A percentile compares a stretch with the other conserved stretches of the same genome.
Conservation (phyloP, 306 rosid species). For the Leucaena leucocephala region DNA sequence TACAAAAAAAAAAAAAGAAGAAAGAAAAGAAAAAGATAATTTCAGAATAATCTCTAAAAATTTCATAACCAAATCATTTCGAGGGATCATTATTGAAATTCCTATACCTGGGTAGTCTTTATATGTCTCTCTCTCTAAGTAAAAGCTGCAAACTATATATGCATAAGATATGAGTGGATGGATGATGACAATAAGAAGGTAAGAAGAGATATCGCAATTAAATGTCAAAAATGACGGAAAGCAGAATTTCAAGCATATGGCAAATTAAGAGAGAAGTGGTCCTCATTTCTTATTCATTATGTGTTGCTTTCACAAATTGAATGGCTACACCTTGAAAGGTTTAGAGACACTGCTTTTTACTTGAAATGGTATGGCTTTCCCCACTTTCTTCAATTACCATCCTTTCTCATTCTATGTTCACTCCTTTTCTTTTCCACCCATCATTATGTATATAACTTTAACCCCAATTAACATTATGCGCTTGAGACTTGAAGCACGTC, state of each 20-base stretch:
- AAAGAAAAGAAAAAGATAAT: no score
- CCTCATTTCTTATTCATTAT: neutral
- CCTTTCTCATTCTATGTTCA: neutral
- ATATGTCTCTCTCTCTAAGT: no score
- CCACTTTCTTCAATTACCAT: neutral
- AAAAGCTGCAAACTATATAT: neutral
- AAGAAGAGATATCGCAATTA: neutral
- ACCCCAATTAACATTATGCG: neutral
- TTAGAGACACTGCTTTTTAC: neutral
- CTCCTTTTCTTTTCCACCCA: neutral
- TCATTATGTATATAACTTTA: neutral
- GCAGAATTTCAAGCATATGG: neutral
- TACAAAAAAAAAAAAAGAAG: no score
- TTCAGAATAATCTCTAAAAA: no score
- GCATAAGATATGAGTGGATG: neutral
- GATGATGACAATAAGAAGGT: neutral
- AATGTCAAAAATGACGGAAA: constrained; percentile 26
- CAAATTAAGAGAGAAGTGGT: neutral
- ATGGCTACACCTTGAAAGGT: constrained; percentile 7
- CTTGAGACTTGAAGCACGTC: neutral
- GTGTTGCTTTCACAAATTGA: neutral
- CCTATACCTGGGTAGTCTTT: no score
- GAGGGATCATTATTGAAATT: no score
- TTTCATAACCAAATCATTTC: no score
- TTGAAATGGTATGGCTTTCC: neutral